Evolutionary conservation across 2,329 filamentous ascomycete genomes (phyloP), one percentile per base, ranked within the genome.

Genomic region (Thielaviopsis punctulata): DNA sequence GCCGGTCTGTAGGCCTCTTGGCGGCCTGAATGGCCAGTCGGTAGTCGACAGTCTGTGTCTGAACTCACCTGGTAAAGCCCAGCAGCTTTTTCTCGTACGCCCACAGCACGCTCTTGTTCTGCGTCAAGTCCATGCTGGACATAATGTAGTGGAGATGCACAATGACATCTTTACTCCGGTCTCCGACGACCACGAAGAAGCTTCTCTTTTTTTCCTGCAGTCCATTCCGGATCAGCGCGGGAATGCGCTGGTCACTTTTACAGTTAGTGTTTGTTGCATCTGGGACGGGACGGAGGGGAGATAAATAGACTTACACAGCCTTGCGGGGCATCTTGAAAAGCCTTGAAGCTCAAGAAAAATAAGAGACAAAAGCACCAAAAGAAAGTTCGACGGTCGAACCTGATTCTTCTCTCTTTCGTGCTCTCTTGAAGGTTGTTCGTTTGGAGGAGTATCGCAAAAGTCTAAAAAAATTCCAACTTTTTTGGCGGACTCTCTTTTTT

Each of bases 1-100:
- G n/a, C 9, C 13, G n/a, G 15, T 30, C 19, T 21, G 13, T 10
- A 4, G 10, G 15, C n/a, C 22, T 30, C 3, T 27, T 9, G 25
- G 30, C 5, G 13, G 7, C 33, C 25, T 25, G 46, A 19, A 25
- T 24, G 13, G 8, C 30, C 5, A 19, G 12, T 18, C 24, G 24
- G 18, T 27, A 46, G 5, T 45, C 9, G 15, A 23, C 9, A 2
- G n/a, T n/a, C n/a, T n/a, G n/a, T n/a, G n/a, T n/a, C n/a, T n/a
- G n/a, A 39, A 52, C 60, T 50, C 59, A 77, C 76, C 76, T 88
- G 27, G 87, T 93, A 65, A 96, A 96, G 48, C 88, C 89, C 27
- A 98, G 72, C 10, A 98, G 76, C 67, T 98, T 92, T 66, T 93
- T 94, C 75, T 96, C 96, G 73, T 98, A 98, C 19, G 92, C 90